phyloP scores from a whole-genome alignment of 169 alveolate species.

The Cryptosporidium tyzzeri region DNA sequence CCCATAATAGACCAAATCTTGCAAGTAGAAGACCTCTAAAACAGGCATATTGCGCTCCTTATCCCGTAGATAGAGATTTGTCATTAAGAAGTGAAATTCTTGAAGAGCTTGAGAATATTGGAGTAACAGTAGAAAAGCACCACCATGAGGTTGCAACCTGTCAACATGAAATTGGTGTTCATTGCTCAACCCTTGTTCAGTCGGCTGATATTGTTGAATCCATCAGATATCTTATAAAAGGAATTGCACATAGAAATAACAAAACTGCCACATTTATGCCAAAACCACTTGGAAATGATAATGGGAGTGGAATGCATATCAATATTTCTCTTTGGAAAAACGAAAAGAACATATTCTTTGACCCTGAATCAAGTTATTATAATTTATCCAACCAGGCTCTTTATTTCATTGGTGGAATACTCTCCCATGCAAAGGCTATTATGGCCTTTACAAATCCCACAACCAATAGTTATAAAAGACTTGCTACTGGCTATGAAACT shows the following conservation, averaged over 20 bases:
- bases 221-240: conserved; percentile 82
- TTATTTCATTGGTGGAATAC: conserved; percentile 84
- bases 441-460: conserved; percentile 85
- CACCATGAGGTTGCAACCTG: conserved; percentile 88
- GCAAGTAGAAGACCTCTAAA: conserved; percentile 77
- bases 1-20: conserved; percentile 53
- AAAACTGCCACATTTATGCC: conserved; percentile 88
- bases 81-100: conserved; percentile 80
- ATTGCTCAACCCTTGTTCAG: conserved; percentile 76
- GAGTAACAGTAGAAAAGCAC: conserved; percentile 84
- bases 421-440: conserved; percentile 83
- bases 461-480: conserved; percentile 85
- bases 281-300: conserved; percentile 82
- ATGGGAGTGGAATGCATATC: conserved; percentile 86
- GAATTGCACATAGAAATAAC: conserved; percentile 79
- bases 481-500: conserved; percentile 86
- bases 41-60: conserved; percentile 81
- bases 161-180: conserved; percentile 84
- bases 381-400: conserved; percentile 81
- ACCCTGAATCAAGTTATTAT: conserved; percentile 79
- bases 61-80: conserved; percentile 81
- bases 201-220: conserved; percentile 82
- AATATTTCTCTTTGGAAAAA: conserved; percentile 85
- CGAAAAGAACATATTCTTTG: conserved; percentile 82
- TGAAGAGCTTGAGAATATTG: conserved; percentile 74